phyloP scores from a whole-genome alignment of 805 yeast species.

The Kodamaea sagamina region DNA sequence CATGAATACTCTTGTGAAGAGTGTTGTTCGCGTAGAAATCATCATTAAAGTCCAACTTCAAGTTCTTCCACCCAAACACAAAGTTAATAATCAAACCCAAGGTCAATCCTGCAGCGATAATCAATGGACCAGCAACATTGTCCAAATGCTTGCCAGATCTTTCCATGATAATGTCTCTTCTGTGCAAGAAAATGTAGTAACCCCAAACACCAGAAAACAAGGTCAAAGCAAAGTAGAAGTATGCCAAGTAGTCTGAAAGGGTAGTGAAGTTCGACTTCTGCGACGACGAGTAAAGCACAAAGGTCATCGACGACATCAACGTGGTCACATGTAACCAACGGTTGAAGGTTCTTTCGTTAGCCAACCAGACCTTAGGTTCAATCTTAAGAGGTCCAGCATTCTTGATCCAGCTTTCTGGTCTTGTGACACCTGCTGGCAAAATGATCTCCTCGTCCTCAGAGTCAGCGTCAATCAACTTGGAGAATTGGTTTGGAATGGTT shows the following conservation, averaged over 20 bases:
- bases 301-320: constrained; percentile 79
- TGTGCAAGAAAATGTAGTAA: constrained; percentile 67
- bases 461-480: constrained; percentile 60
- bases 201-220: constrained; percentile 89
- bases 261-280: constrained; percentile 61
- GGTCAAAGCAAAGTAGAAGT: constrained; percentile 77
- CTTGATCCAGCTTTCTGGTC: constrained; percentile 76
- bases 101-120: constrained; percentile 70
- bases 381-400: constrained; percentile 91
- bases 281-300: constrained; percentile 78
- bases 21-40: constrained; percentile 35
- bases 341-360: constrained; percentile 95
- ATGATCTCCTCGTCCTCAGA: constrained; percentile 82
- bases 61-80: constrained; percentile 52
- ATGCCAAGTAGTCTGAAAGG: constrained; percentile 71
- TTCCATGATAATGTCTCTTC: constrained; percentile 72
- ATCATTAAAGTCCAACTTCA: constrained; percentile 27
- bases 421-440: constrained; percentile 85
- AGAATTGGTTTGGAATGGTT: constrained; percentile 29
- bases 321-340: constrained; percentile 93
- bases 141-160: constrained; percentile 89
- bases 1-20: constrained; percentile 37
- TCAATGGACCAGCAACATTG: constrained; percentile 84
- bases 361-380: constrained; percentile 98
- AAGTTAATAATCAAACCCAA: constrained; percentile 72